These are phyloP conservation scores for Suillus subalutaceus DNA, from an alignment of 768 basidiomycete genomes.

Conservation along the genomic window DNA sequence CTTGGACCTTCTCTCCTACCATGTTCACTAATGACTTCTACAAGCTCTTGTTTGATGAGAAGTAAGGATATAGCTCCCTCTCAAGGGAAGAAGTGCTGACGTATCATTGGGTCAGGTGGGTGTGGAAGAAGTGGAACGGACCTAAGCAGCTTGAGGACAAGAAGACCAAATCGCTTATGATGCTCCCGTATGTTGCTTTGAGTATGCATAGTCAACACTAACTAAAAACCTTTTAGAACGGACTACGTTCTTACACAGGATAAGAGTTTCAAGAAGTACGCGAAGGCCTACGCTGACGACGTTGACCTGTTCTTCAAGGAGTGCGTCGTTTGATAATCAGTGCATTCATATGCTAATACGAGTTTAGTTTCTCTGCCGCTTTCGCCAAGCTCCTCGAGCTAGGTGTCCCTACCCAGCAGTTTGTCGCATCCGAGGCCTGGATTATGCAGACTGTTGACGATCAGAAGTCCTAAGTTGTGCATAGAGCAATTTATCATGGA, in stretches of 20 bases:
- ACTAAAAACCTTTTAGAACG: constrained; percentile 46
- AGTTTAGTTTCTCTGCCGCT: constrained; percentile 75
- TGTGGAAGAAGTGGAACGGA: constrained; percentile 95
- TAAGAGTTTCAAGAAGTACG: constrained; percentile 89
- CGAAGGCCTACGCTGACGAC: constrained; percentile 84
- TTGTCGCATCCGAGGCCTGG: constrained; percentile 75
- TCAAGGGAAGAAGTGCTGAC: not conserved
- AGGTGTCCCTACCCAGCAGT: constrained; percentile 86
- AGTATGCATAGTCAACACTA: not conserved
- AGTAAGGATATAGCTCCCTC: constrained; percentile 40
- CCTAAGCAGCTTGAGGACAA: constrained; percentile 95
- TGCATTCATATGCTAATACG: too few relatives aligned
- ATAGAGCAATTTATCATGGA: not conserved
- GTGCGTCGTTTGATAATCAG: constrained; percentile 48
- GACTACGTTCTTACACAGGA: constrained; percentile 90
- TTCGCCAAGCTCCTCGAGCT: constrained; percentile 87
- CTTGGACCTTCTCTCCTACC: constrained; percentile 95
- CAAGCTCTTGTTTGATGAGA: constrained; percentile 86
- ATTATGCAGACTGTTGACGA: constrained; percentile 41
- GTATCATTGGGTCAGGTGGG: constrained; percentile 50
- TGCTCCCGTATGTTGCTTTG: constrained; percentile 75
- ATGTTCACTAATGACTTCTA: constrained; percentile 87
- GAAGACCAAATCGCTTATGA: constrained; percentile 88
- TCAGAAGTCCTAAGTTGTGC: constrained; percentile 10
- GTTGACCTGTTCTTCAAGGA: constrained; percentile 92